Conservation (phyloP, 78 protist species). For the Guillardia theta region DNA sequence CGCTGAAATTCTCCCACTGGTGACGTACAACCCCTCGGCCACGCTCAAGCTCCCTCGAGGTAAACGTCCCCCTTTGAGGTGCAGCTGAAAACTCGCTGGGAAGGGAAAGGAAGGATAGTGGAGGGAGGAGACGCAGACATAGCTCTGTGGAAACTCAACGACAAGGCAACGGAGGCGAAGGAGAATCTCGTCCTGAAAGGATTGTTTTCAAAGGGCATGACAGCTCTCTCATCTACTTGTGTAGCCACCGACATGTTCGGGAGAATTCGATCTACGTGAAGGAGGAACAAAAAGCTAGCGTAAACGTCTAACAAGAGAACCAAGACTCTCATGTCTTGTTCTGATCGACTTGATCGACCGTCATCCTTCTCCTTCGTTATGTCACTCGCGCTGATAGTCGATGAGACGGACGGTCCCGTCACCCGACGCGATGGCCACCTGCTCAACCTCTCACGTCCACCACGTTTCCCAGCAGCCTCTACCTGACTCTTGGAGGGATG, state of each 20-base stretch:
- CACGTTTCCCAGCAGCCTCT: too few species aligned
- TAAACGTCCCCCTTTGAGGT: too few species aligned
- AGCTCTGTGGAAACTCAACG: not conserved
- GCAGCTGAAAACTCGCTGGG: too few species aligned
- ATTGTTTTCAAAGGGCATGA: not conserved
- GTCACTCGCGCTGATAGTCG: too few species aligned
- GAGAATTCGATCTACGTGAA: not conserved
- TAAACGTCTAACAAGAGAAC: too few species aligned
- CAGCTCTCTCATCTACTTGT: not conserved
- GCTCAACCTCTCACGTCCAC: too few species aligned
- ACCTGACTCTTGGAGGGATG: not conserved
- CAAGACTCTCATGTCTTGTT: too few species aligned
- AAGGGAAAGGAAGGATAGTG: not conserved
- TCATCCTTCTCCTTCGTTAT: too few species aligned
- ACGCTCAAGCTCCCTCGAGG: not conserved
- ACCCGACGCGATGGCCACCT: slow-evolving; percentile 16
- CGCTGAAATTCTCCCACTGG: not conserved
- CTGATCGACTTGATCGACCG: too few species aligned
- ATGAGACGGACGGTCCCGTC: not conserved
- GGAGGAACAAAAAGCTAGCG: too few species aligned
- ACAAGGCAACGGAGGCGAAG: not conserved
- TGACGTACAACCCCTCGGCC: not conserved
- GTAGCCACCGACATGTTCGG: not conserved
- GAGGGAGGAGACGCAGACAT: not conserved
- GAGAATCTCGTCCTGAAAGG: not conserved